Evolutionary conservation across 495 filamentous ascomycete species (phyloP).

Genomic region (Elasticomyces elasticus): DNA sequence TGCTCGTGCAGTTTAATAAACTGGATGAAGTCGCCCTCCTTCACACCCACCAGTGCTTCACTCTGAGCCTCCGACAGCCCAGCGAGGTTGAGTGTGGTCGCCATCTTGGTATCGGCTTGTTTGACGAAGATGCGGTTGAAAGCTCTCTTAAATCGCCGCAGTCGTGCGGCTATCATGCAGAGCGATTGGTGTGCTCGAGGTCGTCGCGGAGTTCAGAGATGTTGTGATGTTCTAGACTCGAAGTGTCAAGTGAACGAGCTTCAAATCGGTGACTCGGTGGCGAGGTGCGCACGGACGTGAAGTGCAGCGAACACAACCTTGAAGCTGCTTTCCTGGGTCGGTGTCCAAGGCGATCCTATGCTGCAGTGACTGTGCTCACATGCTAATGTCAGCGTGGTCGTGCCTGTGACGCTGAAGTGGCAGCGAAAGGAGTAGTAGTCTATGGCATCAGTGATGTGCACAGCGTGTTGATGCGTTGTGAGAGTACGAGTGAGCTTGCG

Average conservation of each 20-base stretch:
- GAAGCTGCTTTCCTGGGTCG: no score
- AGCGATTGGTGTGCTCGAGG: background rate
- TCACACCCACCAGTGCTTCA: background rate
- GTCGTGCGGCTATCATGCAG: background rate
- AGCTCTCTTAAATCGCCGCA: background rate
- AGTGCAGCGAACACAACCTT: no score
- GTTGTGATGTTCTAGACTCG: background rate
- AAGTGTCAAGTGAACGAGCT: no score
- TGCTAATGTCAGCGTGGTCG: no score
- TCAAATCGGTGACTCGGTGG: background rate
- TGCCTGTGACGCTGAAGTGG: no score
- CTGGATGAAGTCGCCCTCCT: slow-evolving; percentile 7
- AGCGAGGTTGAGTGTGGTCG: background rate
- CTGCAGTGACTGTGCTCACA: no score
- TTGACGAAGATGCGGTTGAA: background rate
- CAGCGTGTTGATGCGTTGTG: background rate
- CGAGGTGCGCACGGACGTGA: background rate
- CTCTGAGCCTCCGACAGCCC: background rate
- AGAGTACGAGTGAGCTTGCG: background rate
- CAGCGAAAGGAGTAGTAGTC: no score
- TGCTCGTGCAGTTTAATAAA: background rate
- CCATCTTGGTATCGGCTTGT: background rate
- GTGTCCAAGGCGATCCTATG: no score
- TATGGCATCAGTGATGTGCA: no score
- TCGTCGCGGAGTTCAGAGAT: background rate